These are phyloP conservation scores for Oryza meyeriana DNA, from an alignment of 176 grass and related monocot species.

Conservation along the genomic window DNA sequence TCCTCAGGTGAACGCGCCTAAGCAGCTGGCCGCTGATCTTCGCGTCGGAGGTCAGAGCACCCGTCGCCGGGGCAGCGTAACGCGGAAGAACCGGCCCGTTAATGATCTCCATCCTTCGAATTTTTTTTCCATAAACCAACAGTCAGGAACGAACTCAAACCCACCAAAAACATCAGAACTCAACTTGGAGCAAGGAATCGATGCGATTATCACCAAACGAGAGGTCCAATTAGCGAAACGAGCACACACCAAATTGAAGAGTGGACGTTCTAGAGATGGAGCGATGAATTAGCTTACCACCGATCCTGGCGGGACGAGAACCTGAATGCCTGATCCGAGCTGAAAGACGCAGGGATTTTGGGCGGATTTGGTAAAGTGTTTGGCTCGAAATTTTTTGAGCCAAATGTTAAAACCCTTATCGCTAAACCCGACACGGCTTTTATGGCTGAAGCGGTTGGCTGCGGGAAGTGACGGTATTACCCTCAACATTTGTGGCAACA, in stretches of 20 bases:
- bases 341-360: neutral
- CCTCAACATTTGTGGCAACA: slow-evolving; percentile 8
- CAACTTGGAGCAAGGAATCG: neutral
- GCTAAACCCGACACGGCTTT: slow-evolving; percentile 31
- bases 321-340: neutral
- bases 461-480: neutral
- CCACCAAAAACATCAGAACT: neutral
- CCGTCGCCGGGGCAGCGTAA: slow-evolving; percentile 22
- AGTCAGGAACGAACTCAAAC: slow-evolving; percentile 17
- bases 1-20: slow-evolving; percentile 26
- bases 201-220: neutral
- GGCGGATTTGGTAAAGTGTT: neutral
- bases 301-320: neutral
- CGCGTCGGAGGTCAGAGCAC: slow-evolving; percentile 27
- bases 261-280: neutral
- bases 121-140: neutral
- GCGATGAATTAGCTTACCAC: slow-evolving; percentile 12
- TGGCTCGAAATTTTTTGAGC: slow-evolving; percentile 6
- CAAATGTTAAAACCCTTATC: slow-evolving; percentile 45
- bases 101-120: slow-evolving; percentile 48
- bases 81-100: slow-evolving; percentile 54
- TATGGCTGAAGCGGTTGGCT: slow-evolving; percentile 2
- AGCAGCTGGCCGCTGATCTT: slow-evolving; percentile 38
- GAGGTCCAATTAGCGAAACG: neutral
- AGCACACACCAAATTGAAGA: neutral